These are phyloP conservation scores for Paraconiothyrium brasiliense DNA, from an alignment of 2,329 filamentous ascomycete genomes.

Conservation along the genomic window DNA sequence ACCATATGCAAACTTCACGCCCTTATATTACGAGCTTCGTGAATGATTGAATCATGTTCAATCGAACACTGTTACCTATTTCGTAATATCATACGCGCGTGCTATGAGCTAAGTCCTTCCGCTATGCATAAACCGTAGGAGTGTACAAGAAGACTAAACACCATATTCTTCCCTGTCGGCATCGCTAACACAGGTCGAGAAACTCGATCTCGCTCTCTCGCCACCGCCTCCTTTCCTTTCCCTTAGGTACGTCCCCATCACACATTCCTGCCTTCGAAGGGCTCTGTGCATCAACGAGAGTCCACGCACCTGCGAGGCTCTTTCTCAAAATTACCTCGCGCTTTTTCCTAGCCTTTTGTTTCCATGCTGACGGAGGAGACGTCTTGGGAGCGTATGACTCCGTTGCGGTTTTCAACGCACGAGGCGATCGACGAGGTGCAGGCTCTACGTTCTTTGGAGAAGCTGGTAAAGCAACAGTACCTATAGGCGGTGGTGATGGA, in stretches of 20 bases:
- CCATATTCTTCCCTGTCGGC: too few relatives aligned
- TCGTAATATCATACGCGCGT: not conserved
- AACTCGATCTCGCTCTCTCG: slow-evolving; percentile 49
- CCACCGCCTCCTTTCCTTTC: slow-evolving; percentile 42
- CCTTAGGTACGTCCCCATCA: slow-evolving; percentile 23
- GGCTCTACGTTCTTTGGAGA: not conserved
- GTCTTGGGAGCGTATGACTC: slow-evolving; percentile 1
- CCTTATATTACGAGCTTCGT: not conserved
- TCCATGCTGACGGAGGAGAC: slow-evolving; percentile 41
- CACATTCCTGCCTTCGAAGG: slow-evolving; percentile 4
- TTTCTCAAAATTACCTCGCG: slow-evolving; percentile 41
- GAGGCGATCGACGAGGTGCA: slow-evolving; percentile 33
- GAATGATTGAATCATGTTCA: not conserved
- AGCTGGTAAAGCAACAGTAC: not conserved
- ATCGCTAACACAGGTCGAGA: slow-evolving; percentile 37
- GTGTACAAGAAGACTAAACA: not conserved
- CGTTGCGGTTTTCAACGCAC: slow-evolving; percentile 23
- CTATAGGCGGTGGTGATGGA: slow-evolving; percentile 19
- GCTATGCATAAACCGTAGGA: not conserved
- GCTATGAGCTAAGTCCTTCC: not conserved
- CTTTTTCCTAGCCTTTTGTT: slow-evolving; percentile 41
- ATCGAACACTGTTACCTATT: not conserved
- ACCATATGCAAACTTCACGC: not conserved
- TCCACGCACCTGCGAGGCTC: slow-evolving; percentile 46
- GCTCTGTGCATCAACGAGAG: slow-evolving; percentile 39